Percentiles rank a stretch among this genome's conserved stretches.
phyloP scores from a whole-genome alignment of 1,284 basidiomycete genomes.

The Amylostereum areolatum region DNA sequence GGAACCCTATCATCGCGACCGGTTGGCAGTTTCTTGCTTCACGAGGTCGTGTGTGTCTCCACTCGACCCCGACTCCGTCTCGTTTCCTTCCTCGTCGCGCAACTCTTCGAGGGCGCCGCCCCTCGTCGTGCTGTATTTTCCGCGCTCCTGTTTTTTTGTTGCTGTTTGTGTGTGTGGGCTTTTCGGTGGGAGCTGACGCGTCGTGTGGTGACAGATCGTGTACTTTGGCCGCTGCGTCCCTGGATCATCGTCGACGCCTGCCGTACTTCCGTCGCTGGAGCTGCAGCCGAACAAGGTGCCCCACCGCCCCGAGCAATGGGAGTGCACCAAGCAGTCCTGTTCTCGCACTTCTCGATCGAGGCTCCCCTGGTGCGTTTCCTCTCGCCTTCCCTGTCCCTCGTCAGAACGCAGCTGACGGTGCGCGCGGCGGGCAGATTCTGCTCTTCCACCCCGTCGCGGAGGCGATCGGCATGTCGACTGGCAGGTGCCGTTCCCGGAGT shows the following conservation, averaged over 20 bases:
- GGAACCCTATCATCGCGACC: conserved; percentile 91
- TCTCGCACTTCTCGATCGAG: conserved; percentile 96
- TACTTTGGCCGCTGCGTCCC: conserved; percentile 96
- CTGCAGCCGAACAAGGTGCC: conserved; percentile 86
- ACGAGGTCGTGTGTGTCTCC: conserved; percentile 65
- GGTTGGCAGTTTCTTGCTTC: conserved; percentile 90
- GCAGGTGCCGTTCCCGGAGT: conserved; percentile 85
- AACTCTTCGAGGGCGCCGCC: too few species aligned
- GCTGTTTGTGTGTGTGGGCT: background rate
- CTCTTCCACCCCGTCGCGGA: conserved; percentile 95
- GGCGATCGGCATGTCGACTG: conserved; percentile 88
- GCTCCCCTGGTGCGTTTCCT: conserved; percentile 68
- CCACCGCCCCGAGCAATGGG: conserved; percentile 83
- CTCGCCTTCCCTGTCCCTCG: background rate
- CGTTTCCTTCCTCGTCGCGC: background rate
- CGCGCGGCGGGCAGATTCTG: conserved; percentile 67
- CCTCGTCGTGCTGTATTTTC: too few species aligned
- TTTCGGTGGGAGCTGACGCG: background rate
- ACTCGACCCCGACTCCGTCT: background rate
- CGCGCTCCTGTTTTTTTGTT: conserved; percentile 5
- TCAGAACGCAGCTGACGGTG: conserved; percentile 1
- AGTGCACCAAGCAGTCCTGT: conserved; percentile 94
- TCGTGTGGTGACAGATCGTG: conserved; percentile 56
- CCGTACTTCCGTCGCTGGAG: conserved; percentile 94
- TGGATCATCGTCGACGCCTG: conserved; percentile 94